Evolutionary conservation across 805 yeast genomes (phyloP).

Genomic region (Millerozyma acaciae): DNA sequence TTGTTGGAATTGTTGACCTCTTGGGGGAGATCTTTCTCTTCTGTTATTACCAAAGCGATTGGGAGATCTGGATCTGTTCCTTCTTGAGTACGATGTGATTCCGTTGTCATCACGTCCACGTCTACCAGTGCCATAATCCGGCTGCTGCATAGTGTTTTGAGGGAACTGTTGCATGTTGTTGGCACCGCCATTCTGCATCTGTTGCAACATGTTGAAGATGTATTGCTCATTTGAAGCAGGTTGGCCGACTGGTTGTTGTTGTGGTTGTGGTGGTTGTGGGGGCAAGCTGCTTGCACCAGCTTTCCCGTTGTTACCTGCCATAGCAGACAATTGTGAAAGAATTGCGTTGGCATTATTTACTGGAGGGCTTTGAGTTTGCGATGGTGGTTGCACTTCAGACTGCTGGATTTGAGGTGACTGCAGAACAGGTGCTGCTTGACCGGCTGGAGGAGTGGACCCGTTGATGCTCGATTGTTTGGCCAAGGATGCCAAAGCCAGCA

Average conservation of each 20-base stretch:
- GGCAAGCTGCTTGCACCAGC: no score
- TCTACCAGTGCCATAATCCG: conserved; percentile 14
- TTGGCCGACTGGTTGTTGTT: conserved; percentile 13
- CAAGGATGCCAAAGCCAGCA: conserved; percentile 66
- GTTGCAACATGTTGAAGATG: conserved; percentile 52
- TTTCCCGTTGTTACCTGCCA: conserved; percentile 15
- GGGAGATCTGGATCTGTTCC: conserved; percentile 57
- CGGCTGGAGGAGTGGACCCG: conserved; percentile 26
- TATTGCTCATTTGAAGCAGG: conserved; percentile 27
- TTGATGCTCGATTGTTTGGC: conserved; percentile 41
- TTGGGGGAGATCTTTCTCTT: conserved; percentile 29
- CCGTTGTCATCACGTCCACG: conserved; percentile 17
- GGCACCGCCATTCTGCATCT: conserved; percentile 36
- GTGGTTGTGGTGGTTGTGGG: conserved; percentile 10
- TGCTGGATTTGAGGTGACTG: no score
- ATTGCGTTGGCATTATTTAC: conserved; percentile 34
- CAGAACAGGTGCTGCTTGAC: conserved; percentile 21
- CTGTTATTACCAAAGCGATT: conserved; percentile 20
- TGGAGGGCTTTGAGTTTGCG: conserved; percentile 8
- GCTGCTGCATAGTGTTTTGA: conserved; percentile 14
- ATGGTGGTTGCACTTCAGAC: conserved; percentile 5
- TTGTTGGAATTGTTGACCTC: conserved; percentile 9
- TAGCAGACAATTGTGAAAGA: conserved; percentile 41
- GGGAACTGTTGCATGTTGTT: conserved; percentile 12
- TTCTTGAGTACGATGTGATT: conserved; percentile 38